Base-by-base conservation (phyloP, 1,284 basidiomycete species). In the Trichosporon sp. region DNA sequence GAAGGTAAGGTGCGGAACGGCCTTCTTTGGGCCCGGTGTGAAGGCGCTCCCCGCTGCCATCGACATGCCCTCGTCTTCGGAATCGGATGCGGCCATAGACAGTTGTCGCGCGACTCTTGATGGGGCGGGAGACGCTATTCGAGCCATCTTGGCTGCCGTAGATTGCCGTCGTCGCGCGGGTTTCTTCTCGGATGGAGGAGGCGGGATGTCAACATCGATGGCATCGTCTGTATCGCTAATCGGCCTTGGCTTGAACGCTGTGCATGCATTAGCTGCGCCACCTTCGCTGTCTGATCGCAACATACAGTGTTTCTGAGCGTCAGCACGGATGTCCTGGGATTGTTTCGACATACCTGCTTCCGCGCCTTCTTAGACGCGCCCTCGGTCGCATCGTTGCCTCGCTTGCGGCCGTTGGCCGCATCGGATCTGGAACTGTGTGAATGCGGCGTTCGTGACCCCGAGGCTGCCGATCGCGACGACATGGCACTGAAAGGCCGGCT, bases 101-200 rank as follows among this genome's bases (percentile, higher is more conserved):
- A 56, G 23, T 15, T 53, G 32, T 13, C 56, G 64, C 7, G n/a
- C 65, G 6, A 5, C 15, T n/a, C 70, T 56, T 35, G 56, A 27
- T 0, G 70, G 70, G 4, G 68, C 70, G 1, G 70, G 70, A 1
- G 67, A 67, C n/a, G 63, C 63, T 31, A 51, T 23, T 23, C 29
- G 51, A 11, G 68, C 77, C 29, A 76, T 69, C 44, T 76, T 72
- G 6, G 71, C 75, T 21, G 75, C 70, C 1, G 76, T 76, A 3
- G 79, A 77, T 13, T 78, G 76, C 69, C 77, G 71, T 27, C 75
- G 68, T 42, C 81, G 74, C 23, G 81, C 81, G 34, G 77, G 77
- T 62, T 77, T 77, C 34, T 72, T 69, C 62, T 76, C 77, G 2
- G 80, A 80, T 1, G 81, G 81, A 21, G 82, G 81, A 25, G 77